phyloP scores from a whole-genome alignment of 371 early-diverging fungal genomes.

The Mucor indicus region DNA sequence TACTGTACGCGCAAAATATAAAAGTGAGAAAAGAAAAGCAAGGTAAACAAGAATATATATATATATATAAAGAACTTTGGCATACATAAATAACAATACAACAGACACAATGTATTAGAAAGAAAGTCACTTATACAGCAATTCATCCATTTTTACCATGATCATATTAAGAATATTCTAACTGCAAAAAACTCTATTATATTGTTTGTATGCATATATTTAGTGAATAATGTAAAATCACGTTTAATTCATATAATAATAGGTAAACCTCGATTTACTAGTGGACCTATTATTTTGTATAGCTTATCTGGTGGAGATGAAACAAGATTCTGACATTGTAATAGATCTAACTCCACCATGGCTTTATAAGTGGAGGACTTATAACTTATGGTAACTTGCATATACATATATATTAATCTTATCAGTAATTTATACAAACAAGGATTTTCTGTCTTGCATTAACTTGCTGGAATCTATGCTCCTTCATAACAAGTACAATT shows the following conservation, averaged over 20 bases:
- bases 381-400: slow-evolving; percentile 42
- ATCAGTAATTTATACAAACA: not conserved
- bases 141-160: not conserved
- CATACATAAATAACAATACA: no score
- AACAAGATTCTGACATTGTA: slow-evolving; percentile 43
- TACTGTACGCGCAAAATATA: slow-evolving; percentile 34
- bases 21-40: slow-evolving; percentile 13
- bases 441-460: slow-evolving; percentile 47
- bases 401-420: not conserved
- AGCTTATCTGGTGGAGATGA: slow-evolving; percentile 65
- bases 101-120: no score
- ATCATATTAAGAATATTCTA: slow-evolving; percentile 10
- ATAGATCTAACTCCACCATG: slow-evolving; percentile 46
- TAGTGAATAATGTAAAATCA: not conserved
- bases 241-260: not conserved
- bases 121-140: no score
- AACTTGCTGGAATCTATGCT: slow-evolving; percentile 37
- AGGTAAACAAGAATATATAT: slow-evolving; percentile 13
- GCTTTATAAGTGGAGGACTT: slow-evolving; percentile 59
- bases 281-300: slow-evolving; percentile 64
- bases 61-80: not conserved
- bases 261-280: slow-evolving; percentile 55
- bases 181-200: slow-evolving; percentile 24
- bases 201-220: slow-evolving; percentile 13
- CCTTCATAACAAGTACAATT: slow-evolving; percentile 33